Percentiles rank a stretch among this genome's conserved stretches.
Conservation (phyloP, 345 rosid species). For the Linum tenue region DNA sequence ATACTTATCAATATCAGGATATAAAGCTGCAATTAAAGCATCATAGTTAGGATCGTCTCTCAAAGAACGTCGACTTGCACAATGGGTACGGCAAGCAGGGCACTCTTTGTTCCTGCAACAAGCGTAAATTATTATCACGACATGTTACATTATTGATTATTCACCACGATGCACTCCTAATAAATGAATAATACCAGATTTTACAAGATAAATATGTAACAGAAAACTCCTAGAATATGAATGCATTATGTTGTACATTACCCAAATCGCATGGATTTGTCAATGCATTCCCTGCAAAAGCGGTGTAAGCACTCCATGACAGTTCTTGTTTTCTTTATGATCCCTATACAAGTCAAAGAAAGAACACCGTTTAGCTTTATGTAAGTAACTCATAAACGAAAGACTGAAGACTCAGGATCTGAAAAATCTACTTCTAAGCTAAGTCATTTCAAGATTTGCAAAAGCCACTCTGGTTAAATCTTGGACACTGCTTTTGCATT, state of each 20-base stretch:
- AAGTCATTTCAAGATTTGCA: too few species aligned
- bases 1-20: conserved; percentile 67
- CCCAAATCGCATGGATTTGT: conserved; percentile 97
- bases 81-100: conserved; percentile 97
- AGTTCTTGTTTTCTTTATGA: conserved; percentile 88
- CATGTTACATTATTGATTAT: conserved; percentile 7
- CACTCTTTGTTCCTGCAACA: conserved; percentile 86
- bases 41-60: conserved; percentile 93
- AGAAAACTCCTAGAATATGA: background rate
- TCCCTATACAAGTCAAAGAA: conserved; percentile 38
- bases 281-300: conserved; percentile 91
- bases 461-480: too few species aligned
- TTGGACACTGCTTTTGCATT: too few species aligned
- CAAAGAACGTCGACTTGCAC: conserved; percentile 92
- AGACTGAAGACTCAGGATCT: too few species aligned
- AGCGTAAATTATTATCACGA: background rate
- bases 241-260: conserved; percentile 23
- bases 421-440: too few species aligned
- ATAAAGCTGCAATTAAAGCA: conserved; percentile 70
- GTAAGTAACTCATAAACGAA: too few species aligned
- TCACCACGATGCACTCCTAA: conserved; percentile 8
- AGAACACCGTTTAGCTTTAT: too few species aligned
- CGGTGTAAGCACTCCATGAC: conserved; percentile 96
- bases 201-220: background rate
- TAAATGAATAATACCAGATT: conserved; percentile 2